A percentile compares a stretch with the other conserved stretches of the same genome.
phyloP scores from a whole-genome alignment of 1,284 basidiomycete genomes.

The Heterobasidion irregulare region DNA sequence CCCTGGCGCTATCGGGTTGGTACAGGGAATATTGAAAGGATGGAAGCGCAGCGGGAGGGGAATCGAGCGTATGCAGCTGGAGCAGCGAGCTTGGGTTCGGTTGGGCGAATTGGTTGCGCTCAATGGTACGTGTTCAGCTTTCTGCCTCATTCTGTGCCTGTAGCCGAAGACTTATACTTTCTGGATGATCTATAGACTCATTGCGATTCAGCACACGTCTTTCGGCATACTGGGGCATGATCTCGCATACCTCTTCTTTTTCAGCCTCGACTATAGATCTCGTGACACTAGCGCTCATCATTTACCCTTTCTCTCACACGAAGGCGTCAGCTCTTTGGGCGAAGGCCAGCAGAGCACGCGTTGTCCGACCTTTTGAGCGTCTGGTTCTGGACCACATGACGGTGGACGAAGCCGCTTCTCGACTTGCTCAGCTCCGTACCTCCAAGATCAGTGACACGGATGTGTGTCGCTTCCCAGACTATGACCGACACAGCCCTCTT shows the following conservation, averaged over 20 bases:
- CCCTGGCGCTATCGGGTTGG: constrained; percentile 29
- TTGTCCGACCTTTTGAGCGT: constrained; percentile 38
- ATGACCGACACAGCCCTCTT: constrained; percentile 26
- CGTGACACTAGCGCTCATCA: constrained; percentile 49
- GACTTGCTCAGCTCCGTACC: constrained; percentile 22
- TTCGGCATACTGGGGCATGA: constrained; percentile 43
- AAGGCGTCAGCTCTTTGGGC: constrained; percentile 26
- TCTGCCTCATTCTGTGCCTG: background rate
- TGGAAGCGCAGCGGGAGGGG: constrained; percentile 18
- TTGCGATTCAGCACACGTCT: constrained; percentile 33
- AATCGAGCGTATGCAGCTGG: constrained; percentile 33
- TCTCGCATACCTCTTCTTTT: constrained; percentile 30
- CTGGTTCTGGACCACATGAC: constrained; percentile 44
- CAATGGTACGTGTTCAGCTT: constrained; percentile 22
- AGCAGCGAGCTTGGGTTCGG: constrained; percentile 44
- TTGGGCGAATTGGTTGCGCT: constrained; percentile 44
- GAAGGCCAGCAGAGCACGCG: constrained; percentile 16
- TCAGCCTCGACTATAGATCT: constrained; percentile 36
- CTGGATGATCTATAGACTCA: constrained; percentile 13
- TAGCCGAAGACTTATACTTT: background rate
- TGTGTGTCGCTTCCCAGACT: background rate
- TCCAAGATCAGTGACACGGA: background rate
- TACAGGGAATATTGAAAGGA: constrained; percentile 18
- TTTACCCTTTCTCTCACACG: constrained; percentile 32
- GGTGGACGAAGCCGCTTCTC: constrained; percentile 37